Evolutionary conservation across 2,329 filamentous ascomycete genomes (phyloP).

Genomic region (Monosporascus sp.): DNA sequence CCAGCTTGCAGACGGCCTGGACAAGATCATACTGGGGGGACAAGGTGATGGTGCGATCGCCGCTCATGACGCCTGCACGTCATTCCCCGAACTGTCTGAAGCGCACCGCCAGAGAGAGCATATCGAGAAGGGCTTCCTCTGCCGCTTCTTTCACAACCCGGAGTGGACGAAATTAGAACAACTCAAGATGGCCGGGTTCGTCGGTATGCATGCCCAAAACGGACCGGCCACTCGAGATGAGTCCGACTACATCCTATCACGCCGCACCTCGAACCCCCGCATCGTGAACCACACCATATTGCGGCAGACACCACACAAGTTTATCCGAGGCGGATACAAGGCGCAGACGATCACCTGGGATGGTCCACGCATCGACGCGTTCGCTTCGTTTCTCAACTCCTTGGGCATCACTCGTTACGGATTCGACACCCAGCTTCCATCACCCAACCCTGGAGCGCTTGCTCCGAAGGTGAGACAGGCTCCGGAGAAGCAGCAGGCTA

Average conservation of each 20-base stretch:
- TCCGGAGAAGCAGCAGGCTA: background rate
- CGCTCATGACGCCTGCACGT: constrained; percentile 12
- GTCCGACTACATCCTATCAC: constrained; percentile 4
- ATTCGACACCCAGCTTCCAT: background rate
- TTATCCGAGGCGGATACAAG: constrained; percentile 16
- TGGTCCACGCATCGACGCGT: constrained; percentile 12
- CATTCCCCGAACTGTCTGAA: constrained; percentile 6
- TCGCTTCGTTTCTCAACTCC: constrained; percentile 7
- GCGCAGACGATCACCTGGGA: constrained; percentile 7
- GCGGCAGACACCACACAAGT: constrained; percentile 13
- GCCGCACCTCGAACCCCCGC: background rate
- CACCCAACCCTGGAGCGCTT: background rate
- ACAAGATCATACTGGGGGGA: constrained; percentile 13
- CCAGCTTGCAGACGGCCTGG: constrained; percentile 5
- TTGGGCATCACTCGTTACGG: constrained; percentile 4
- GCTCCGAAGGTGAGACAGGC: background rate
- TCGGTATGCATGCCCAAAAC: constrained; percentile 12
- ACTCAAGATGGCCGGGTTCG: constrained; percentile 10
- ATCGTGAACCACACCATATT: constrained; percentile 8
- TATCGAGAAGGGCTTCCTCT: background rate
- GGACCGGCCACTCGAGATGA: constrained; percentile 10
- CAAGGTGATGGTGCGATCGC: constrained; percentile 16
- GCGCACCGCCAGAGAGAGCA: background rate
- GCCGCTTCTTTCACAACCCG: background rate
- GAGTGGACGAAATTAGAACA: background rate